Evolutionary conservation across 768 basidiomycete genomes (phyloP).

Genomic region (Mrakia gelida): DNA sequence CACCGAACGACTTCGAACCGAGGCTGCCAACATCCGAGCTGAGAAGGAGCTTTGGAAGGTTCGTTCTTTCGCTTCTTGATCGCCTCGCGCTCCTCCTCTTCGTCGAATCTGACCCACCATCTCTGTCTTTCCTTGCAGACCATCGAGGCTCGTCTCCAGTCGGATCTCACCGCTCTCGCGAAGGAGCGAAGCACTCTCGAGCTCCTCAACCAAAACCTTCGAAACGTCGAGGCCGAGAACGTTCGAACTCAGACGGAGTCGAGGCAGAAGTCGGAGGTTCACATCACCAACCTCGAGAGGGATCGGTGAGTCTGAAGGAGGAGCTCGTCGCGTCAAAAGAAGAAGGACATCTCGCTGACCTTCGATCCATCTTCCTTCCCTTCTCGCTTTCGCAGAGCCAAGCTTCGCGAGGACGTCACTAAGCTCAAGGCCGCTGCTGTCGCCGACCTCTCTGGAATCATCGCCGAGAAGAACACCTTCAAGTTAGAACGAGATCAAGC

Average conservation of each 20-base stretch:
- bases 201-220: conserved; percentile 82
- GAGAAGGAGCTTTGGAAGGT: conserved; percentile 96
- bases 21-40: conserved; percentile 78
- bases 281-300: conserved; percentile 68
- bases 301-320: conserved; percentile 61
- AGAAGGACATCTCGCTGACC: background rate
- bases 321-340: background rate
- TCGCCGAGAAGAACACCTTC: conserved; percentile 14
- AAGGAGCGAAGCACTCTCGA: conserved; percentile 79
- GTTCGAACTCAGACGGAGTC: conserved; percentile 81
- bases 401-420: conserved; percentile 17
- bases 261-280: conserved; percentile 70
- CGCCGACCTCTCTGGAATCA: background rate
- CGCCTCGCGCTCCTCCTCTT: background rate
- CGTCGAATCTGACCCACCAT: conserved; percentile 34
- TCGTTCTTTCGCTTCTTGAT: conserved; percentile 13
- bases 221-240: conserved; percentile 82
- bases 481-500: conserved; percentile 11
- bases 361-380: background rate
- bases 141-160: conserved; percentile 70
- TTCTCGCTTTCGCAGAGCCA: background rate
- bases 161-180: conserved; percentile 75
- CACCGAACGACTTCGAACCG: conserved; percentile 73
- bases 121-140: conserved; percentile 50
- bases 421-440: conserved; percentile 1